Evolutionary conservation across 306 rosid genomes (phyloP).

Genomic region (Rubus idaeus): DNA sequence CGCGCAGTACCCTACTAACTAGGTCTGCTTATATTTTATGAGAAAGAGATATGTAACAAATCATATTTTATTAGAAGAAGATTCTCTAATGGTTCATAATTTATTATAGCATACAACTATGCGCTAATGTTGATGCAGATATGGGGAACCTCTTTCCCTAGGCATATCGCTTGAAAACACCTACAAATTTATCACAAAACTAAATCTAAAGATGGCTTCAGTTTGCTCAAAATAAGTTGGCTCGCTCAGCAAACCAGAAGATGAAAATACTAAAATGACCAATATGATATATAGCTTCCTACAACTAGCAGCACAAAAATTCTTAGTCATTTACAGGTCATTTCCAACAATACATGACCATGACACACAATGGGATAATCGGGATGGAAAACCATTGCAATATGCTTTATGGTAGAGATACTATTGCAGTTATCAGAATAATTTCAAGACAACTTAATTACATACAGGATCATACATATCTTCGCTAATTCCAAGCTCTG

Average conservation of each 20-base stretch:
- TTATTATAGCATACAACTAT: neutral
- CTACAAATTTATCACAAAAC: neutral
- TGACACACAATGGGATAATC: neutral
- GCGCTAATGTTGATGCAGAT: neutral
- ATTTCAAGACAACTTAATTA: constrained; percentile 57
- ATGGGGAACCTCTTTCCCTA: neutral
- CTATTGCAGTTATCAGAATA: constrained; percentile 30
- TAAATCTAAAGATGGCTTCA: neutral
- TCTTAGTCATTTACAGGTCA: neutral
- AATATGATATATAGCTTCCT: neutral
- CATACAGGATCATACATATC: constrained; percentile 98
- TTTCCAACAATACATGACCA: neutral
- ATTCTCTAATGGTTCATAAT: too few relatives aligned
- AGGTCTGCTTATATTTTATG: neutral
- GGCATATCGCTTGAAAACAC: neutral
- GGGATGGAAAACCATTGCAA: neutral
- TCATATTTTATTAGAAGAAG: neutral
- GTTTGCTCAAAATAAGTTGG: neutral
- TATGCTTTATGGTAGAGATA: constrained; percentile 15
- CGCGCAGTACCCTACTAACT: too few relatives aligned
- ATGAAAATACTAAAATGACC: neutral
- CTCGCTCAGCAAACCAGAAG: neutral
- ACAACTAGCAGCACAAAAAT: neutral
- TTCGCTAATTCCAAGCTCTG: constrained; percentile 71
- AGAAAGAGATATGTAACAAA: neutral